A percentile compares a stretch with the other conserved stretches of the same genome.
Conservation (phyloP, 768 basidiomycete species). For the Trametes sanguinea region DNA sequence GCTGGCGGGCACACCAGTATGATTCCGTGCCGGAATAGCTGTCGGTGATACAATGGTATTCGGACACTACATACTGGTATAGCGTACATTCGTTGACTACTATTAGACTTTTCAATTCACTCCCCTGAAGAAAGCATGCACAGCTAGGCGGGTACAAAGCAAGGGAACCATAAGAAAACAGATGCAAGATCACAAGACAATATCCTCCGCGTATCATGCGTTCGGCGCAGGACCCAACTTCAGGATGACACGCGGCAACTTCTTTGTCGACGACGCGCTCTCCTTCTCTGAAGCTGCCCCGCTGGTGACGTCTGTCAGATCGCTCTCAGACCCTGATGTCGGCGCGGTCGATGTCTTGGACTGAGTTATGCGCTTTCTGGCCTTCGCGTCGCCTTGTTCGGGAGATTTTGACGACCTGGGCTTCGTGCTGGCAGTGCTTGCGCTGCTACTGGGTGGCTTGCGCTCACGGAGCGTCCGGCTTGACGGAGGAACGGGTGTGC, state of each 20-base stretch:
- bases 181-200: not conserved
- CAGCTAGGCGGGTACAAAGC: not conserved
- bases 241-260: constrained; percentile 55
- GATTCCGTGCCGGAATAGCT: not conserved
- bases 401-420: constrained; percentile 18
- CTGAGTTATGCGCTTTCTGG: not conserved
- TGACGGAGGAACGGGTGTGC: constrained; percentile 35
- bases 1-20: constrained; percentile 37
- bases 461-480: constrained; percentile 54
- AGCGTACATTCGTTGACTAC: constrained; percentile 3
- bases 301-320: constrained; percentile 11
- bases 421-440: constrained; percentile 22
- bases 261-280: constrained; percentile 37
- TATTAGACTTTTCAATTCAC: not conserved
- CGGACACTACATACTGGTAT: not conserved
- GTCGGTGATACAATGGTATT: not conserved
- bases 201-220: not conserved
- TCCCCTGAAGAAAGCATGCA: not conserved
- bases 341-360: not conserved
- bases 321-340: constrained; percentile 14
- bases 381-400: not conserved
- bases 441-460: constrained; percentile 29
- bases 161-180: not conserved
- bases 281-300: constrained; percentile 3
- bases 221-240: constrained; percentile 48